Percentiles rank a stretch among this genome's conserved stretches.
Conservation (phyloP, 768 basidiomycete species). For the Lactarius psammicola region DNA sequence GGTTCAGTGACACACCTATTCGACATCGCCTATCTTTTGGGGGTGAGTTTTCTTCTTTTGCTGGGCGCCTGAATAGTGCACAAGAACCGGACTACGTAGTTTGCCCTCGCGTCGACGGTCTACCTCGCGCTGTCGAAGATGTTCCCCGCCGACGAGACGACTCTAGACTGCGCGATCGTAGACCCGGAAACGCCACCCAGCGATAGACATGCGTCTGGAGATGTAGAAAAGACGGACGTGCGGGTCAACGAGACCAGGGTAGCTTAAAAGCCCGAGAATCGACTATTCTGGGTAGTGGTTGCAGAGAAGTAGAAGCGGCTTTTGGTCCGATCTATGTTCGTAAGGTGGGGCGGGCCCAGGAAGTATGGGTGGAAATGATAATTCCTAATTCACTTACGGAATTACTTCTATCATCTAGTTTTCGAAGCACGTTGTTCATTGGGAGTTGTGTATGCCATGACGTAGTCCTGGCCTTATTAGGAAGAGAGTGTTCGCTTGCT, state of each 20-base stretch:
- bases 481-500: no score
- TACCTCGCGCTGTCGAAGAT: slow-evolving; percentile 21
- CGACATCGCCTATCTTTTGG: slow-evolving; percentile 74
- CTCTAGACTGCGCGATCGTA: slow-evolving; percentile 23
- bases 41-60: slow-evolving; percentile 41
- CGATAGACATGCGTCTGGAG: background rate
- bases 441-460: no score
- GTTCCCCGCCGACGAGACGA: slow-evolving; percentile 24
- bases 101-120: slow-evolving; percentile 22
- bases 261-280: background rate
- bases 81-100: slow-evolving; percentile 1
- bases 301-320: background rate
- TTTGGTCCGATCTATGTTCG: no score
- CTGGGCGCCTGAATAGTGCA: background rate
- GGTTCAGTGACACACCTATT: slow-evolving; percentile 58
- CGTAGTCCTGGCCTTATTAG: no score
- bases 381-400: background rate
- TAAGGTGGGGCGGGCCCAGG: no score
- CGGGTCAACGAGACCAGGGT: background rate
- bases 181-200: slow-evolving; percentile 1
- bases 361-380: background rate
- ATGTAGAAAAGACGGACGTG: background rate
- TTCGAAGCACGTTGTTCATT: no score
- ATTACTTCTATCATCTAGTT: background rate
- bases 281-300: background rate